Evolutionary conservation across 164 flowering plant species (phyloP), one percentile per base, ranked within the genome.

Genomic region (Malania oleifera): DNA sequence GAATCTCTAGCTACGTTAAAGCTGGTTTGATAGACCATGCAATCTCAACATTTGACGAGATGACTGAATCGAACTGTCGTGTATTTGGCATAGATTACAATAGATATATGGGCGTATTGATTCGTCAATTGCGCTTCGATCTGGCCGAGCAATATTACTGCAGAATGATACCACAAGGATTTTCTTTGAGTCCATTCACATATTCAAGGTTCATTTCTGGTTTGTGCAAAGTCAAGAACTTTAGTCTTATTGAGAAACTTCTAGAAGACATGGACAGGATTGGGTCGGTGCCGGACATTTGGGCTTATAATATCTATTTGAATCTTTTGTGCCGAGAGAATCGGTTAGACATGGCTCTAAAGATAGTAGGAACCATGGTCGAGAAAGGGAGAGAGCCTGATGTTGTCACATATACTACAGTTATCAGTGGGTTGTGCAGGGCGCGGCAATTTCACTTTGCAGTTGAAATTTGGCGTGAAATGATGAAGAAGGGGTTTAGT

Each of bases 41-140:
- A 22, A 60, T 84, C 73, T 64, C 77, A 48, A 72, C 76, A 59
- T 95, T 95, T 73, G 90, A 95, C 57, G 84, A 85, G 67, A 85
- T 95, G 99, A 56, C 80, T 53, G 69, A 74, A 29, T 91, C 96
- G n/a, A 67, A 78, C 45, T 88, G 91, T 63, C 78, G 82, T 48
- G 84, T 87, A n/a, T 84, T 86, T 64, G 62, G 86, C 70, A 51
- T 81, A 29, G 99, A 95, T 69, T 95, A 89, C 62, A 87, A 89
- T 64, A 72, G 93, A 43, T 75, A 86, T 70, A 85, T 95, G 52
- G 99, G 96, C 20, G 97, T 90, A 2, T 69, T 95, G 52, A 60
- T 91, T 15, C 67, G 70, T 31, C 74, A 79, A 7, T 73, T 78
- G 9, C 83, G 78, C 5, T 77, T 86, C 70, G 86, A 91, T 49